Evolutionary conservation across 768 basidiomycete genomes (phyloP), one percentile per base, ranked within the genome.

Genomic region (Phylloporus arenicola): DNA sequence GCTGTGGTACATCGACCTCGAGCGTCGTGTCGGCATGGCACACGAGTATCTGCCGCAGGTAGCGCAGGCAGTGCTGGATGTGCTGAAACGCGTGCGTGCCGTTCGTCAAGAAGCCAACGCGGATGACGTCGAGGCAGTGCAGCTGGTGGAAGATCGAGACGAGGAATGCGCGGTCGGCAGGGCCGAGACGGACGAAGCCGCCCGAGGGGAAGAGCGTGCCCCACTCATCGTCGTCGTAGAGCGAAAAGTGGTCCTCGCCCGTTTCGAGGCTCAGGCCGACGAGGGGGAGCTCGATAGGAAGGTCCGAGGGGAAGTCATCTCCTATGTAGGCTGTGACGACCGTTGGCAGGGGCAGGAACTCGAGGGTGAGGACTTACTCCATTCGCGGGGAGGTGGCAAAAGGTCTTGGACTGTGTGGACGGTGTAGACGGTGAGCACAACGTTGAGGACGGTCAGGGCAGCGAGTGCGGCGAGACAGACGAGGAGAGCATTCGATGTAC

Each of bases 121-220:
- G 69, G 17, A 72, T 69, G 45, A 65, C 53, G 42, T 71, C 67
- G 13, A 79, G 56, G 47, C 77, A 79, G 53, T 79, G 77, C 16
- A 76, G 67, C 52, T 79, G 70, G 58, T 79, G 78, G 63, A 72
- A 77, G 55, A 77, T 69, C 29, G 71, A 65, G 19, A 61, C 58
- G 14, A 56, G 67, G 45, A 71, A 70, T 1, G 69, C 58, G 41
- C 65, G 64, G 48, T 68, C 54, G 31, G 65, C n/a, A 0, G 68
- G 62, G 22, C 70, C 70, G 8, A 72, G 56, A 43, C 61, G 64
- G 24, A 68, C 62, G 54, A 68, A 71, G 3, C 68, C 69, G 19
- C 61, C 61, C 2, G 68, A 70, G 9, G 60, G 58, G 16, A 64
- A 71, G 8, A 70, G 56, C 4, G 65, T 59, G 19, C 62, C 70